Base-by-base conservation (phyloP, 2,329 filamentous ascomycete genomes). In the Grosmannia penicillata region DNA sequence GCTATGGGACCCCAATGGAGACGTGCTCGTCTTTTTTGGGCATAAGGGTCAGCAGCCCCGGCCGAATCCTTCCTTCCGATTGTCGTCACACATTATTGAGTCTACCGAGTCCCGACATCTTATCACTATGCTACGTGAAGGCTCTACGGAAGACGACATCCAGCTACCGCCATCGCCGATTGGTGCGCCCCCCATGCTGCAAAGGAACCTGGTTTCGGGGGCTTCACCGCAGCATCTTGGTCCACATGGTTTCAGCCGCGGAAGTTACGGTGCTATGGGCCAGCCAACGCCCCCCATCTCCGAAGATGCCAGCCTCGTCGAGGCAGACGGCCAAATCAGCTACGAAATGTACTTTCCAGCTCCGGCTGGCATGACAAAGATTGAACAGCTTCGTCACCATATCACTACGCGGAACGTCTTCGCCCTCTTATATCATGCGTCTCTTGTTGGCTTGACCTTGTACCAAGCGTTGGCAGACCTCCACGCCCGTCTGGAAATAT, bases 401-500 rank as follows among this genome's bases (percentile, higher is more conserved):
- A 64, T 82, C 33, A 76, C 78, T 0, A 78, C 77, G 1, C 69
- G 78, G 17, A 83, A 82, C 48, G 69, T 82, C 32, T 74, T 83
- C 47, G 78, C 77, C 0, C 56, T 82, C 25, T 54, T 82, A 2
- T 76, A 73, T 48, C 66, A 72, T 37, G 70, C 72, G 18, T 76
- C 77, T 0, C 61, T 82, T 0, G 76, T 82, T 3, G 78, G 78
- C 0, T 49, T 72, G 1, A 75, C 76, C 5, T 53, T 82, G 1
- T 70, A 68, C 45, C 73, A 80, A 47, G 74, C 77, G 26, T 56
- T 83, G 6, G 61, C 60, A 0, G 78, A 81, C 47, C 57, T 83
- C 0, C 72, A 75, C 28, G 57, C 65, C 8, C 68, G 78, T 3
- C 65, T 81, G 8, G 67, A 75, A 35, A 55, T 62, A 21, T 79